These are phyloP conservation scores for Annulohypoxylon stygium DNA, from an alignment of 495 filamentous ascomycete species.

Conservation along the genomic window DNA sequence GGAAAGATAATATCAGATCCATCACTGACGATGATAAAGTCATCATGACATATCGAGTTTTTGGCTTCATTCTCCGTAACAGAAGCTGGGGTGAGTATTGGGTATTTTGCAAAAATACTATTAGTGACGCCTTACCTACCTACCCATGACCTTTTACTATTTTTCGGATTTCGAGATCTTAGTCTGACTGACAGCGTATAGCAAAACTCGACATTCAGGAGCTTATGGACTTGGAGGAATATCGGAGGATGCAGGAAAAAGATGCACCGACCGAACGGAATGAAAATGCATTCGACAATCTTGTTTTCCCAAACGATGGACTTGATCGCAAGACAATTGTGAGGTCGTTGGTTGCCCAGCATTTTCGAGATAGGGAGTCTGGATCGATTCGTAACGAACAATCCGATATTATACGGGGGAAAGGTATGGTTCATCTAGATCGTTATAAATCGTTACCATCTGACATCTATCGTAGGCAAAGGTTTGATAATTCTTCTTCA, in stretches of 20 bases:
- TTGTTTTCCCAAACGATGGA: constrained; percentile 49
- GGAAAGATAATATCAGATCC: constrained; percentile 10
- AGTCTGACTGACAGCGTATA: too few relatives aligned
- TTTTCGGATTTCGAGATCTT: too few relatives aligned
- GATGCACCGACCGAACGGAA: neutral
- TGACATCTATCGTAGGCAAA: constrained; percentile 47
- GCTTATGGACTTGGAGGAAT: constrained; percentile 23
- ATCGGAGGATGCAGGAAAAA: neutral
- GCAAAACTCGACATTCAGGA: neutral
- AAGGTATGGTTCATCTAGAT: too few relatives aligned
- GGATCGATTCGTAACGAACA: constrained; percentile 41
- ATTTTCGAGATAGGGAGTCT: constrained; percentile 55
- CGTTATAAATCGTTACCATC: neutral
- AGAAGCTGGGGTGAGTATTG: constrained; percentile 61
- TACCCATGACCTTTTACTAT: too few relatives aligned
- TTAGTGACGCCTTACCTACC: too few relatives aligned
- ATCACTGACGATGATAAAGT: constrained; percentile 54
- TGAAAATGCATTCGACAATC: constrained; percentile 52
- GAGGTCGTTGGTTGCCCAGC: constrained; percentile 55
- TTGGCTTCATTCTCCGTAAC: constrained; percentile 59
- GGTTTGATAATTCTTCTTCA: constrained; percentile 60
- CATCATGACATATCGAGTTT: constrained; percentile 58
- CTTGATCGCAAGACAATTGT: constrained; percentile 54
- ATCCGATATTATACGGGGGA: constrained; percentile 57
- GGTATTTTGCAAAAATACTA: too few relatives aligned